Conservation (phyloP, 768 basidiomycete species). For the Tricholoma sp. region DNA sequence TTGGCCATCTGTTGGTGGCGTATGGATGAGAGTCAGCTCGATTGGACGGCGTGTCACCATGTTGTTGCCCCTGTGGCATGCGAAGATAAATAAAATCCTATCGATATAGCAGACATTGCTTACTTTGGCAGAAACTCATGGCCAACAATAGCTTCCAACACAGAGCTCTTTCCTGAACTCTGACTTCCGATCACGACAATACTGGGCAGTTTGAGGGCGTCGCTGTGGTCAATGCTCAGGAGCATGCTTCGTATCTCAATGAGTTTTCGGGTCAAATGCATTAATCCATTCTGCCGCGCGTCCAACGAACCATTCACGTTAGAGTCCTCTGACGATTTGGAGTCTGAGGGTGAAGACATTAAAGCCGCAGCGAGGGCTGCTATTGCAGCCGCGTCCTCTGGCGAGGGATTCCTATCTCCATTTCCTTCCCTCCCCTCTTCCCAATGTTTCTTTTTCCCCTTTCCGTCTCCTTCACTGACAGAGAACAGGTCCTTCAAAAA, state of each 20-base stretch:
- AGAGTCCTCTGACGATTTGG: constrained; percentile 34
- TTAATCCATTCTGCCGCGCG: constrained; percentile 71
- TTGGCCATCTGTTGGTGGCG: constrained; percentile 55
- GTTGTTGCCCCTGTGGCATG: constrained; percentile 79
- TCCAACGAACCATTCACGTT: constrained; percentile 26
- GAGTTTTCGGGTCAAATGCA: constrained; percentile 90
- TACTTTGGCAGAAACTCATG: constrained; percentile 98
- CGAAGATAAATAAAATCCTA: background rate
- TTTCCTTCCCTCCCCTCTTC: constrained; percentile 27
- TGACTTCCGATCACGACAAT: constrained; percentile 99
- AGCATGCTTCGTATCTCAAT: constrained; percentile 95
- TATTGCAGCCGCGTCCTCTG: constrained; percentile 57
- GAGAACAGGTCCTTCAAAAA: constrained; percentile 66
- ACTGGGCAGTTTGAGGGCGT: constrained; percentile 89
- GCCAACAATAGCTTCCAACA: constrained; percentile 94
- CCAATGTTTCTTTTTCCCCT: constrained; percentile 23
- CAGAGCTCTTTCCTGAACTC: constrained; percentile 97
- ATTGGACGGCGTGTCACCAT: constrained; percentile 99
- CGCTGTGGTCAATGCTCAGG: constrained; percentile 94
- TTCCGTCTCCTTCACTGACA: constrained; percentile 21
- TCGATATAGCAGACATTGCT: constrained; percentile 23
- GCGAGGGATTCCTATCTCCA: constrained; percentile 41
- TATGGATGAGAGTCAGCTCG: constrained; percentile 95
- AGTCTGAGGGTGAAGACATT: constrained; percentile 70
- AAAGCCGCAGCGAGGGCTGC: constrained; percentile 77